phyloP scores from a whole-genome alignment of 768 basidiomycete species.

The Cyclocybe aegerita region DNA sequence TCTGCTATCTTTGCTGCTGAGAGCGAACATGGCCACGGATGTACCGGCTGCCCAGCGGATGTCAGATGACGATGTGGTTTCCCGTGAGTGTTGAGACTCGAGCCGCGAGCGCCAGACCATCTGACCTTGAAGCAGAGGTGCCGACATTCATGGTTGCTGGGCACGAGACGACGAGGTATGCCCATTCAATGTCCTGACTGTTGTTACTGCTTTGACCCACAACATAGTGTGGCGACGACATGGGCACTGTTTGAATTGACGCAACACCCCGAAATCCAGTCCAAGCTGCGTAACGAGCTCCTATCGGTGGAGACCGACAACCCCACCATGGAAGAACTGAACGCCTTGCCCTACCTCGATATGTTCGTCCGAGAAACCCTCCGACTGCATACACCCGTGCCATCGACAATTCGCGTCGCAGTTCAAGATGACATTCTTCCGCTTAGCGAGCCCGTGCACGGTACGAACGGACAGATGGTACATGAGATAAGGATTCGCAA shows the following conservation, averaged over 20 bases:
- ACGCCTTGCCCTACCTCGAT: constrained; percentile 70
- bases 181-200: not conserved
- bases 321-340: constrained; percentile 70
- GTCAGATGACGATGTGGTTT: constrained; percentile 61
- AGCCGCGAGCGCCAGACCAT: not conserved
- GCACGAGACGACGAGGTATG: constrained; percentile 55
- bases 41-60: constrained; percentile 52
- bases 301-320: constrained; percentile 48
- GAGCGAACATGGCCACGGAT: constrained; percentile 65
- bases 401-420: constrained; percentile 40
- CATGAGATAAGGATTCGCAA: constrained; percentile 41
- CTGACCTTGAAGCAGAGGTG: constrained; percentile 40
- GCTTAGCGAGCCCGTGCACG: constrained; percentile 42
- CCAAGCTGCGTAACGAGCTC: constrained; percentile 59
- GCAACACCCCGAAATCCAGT: constrained; percentile 46
- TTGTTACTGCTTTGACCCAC: not conserved
- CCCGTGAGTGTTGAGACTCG: constrained; percentile 34
- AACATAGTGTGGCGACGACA: constrained; percentile 38
- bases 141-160: constrained; percentile 63
- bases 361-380: constrained; percentile 59
- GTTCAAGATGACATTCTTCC: constrained; percentile 55
- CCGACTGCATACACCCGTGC: constrained; percentile 54
- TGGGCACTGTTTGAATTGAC: constrained; percentile 64
- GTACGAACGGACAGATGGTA: constrained; percentile 39
- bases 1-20: constrained; percentile 57